These are phyloP conservation scores for Davidsoniella eucalypti DNA, from an alignment of 2,329 filamentous ascomycete species.

Conservation along the genomic window DNA sequence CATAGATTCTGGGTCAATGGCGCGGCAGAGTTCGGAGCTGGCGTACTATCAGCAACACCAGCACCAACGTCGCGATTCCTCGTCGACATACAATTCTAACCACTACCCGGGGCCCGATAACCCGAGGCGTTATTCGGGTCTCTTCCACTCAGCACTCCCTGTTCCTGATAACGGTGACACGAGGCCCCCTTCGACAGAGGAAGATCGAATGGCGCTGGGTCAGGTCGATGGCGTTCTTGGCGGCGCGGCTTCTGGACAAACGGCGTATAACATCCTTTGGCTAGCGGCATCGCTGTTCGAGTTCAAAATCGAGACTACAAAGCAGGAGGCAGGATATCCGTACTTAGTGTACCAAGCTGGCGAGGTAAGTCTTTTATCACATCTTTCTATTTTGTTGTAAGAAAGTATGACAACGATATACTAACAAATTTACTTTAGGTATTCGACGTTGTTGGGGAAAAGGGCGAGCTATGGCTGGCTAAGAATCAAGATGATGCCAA, in stretches of 20 bases:
- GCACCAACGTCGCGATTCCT: constrained; percentile 32
- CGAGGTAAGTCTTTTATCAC: constrained; percentile 41
- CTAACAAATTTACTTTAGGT: constrained; percentile 31
- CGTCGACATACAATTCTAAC: constrained; percentile 35
- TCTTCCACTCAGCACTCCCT: constrained; percentile 80
- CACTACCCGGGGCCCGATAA: constrained; percentile 27
- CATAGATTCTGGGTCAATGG: constrained; percentile 23
- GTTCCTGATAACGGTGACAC: constrained; percentile 50
- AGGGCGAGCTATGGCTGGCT: constrained; percentile 93
- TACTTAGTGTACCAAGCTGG: constrained; percentile 92
- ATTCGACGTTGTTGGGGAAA: constrained; percentile 86
- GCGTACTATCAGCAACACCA: constrained; percentile 19
- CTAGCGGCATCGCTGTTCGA: constrained; percentile 88
- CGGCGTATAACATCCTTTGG: constrained; percentile 61
- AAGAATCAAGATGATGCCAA: constrained; percentile 85
- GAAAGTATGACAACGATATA: not conserved
- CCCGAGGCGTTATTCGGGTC: constrained; percentile 38
- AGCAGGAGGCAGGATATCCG: constrained; percentile 85
- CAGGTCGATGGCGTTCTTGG: not conserved
- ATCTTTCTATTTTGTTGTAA: not conserved
- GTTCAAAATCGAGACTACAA: constrained; percentile 87
- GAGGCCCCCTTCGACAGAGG: constrained; percentile 19
- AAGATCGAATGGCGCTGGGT: too few species aligned
- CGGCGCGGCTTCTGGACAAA: not conserved
- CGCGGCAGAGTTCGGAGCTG: constrained; percentile 38